Evolutionary conservation across 1,284 basidiomycete genomes (phyloP).

Genomic region (Rhodotorula sp.): DNA sequence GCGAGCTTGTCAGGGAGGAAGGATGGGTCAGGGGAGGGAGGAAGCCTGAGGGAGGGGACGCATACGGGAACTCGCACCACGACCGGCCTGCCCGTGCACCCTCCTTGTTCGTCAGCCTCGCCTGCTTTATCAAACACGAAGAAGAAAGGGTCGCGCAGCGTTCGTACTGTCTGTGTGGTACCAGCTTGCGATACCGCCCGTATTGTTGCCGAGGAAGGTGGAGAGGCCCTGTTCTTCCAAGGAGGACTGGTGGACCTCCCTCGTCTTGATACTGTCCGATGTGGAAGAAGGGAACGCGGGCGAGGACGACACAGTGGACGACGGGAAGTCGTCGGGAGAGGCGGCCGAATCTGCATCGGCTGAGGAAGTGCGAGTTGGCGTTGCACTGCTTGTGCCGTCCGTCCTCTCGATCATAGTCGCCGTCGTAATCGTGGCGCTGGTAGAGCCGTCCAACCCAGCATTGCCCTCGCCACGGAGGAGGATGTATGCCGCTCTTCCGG

Average conservation of each 20-base stretch:
- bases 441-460: no score
- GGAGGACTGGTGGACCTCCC: neutral
- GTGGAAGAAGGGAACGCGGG: neutral
- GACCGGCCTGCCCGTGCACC: slow-evolving; percentile 15
- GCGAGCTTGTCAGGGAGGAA: neutral
- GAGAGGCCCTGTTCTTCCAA: slow-evolving; percentile 15
- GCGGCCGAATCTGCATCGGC: no score
- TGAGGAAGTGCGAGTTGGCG: neutral
- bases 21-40: no score
- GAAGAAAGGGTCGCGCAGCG: no score
- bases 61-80: slow-evolving; percentile 22
- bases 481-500: neutral
- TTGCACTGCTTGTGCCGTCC: no score
- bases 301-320: neutral
- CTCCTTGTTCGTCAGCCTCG: no score
- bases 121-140: no score
- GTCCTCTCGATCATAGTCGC: neutral
- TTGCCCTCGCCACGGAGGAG: neutral
- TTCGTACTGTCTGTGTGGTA: no score
- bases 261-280: neutral
- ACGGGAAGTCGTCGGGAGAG: neutral
- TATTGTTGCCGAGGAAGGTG: slow-evolving; percentile 31
- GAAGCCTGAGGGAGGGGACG: neutral
- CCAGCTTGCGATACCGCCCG: slow-evolving; percentile 29
- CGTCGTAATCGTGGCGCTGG: neutral